phyloP scores from a whole-genome alignment of 202 grass and related monocot genomes.

The Digitaria exilis region DNA sequence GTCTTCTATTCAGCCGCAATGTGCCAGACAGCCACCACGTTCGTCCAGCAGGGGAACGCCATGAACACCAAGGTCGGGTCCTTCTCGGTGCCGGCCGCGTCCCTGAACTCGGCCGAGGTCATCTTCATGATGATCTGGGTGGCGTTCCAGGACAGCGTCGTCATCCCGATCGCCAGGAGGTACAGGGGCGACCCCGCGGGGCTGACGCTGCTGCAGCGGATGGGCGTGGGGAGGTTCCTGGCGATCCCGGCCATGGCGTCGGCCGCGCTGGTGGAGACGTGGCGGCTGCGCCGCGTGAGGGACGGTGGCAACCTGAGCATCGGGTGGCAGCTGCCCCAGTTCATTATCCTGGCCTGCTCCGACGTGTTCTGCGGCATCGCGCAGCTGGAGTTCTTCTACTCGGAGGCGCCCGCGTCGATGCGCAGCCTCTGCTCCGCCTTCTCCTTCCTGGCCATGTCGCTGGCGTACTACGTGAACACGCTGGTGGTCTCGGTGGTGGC shows the following conservation, averaged over 20 bases:
- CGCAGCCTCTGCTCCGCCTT: conserved; percentile 82
- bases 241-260: conserved; percentile 57
- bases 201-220: conserved; percentile 82
- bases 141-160: conserved; percentile 58
- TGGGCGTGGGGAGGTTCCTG: conserved; percentile 75
- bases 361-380: conserved; percentile 87
- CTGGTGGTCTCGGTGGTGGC: conserved; percentile 57
- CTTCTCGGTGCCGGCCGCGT: conserved; percentile 80
- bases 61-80: conserved; percentile 75
- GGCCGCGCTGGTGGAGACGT: conserved; percentile 61
- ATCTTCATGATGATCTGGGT: conserved; percentile 87
- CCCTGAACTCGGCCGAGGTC: conserved; percentile 75
- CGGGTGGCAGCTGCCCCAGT: conserved; percentile 78
- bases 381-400: conserved; percentile 77
- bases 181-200: conserved; percentile 47
- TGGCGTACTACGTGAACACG: conserved; percentile 86
- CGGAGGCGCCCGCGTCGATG: conserved; percentile 69
- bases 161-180: conserved; percentile 56
- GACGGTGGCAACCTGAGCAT: conserved; percentile 67
- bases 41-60: conserved; percentile 77
- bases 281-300: conserved; percentile 50
- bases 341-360: conserved; percentile 73
- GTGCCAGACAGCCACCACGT: conserved; percentile 80
- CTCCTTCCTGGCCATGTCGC: conserved; percentile 69
- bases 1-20: conserved; percentile 68